Percentiles rank a stretch among this genome's conserved stretches.
phyloP scores from a whole-genome alignment of 31 red algal genomes.

The Endocladia muricata region DNA sequence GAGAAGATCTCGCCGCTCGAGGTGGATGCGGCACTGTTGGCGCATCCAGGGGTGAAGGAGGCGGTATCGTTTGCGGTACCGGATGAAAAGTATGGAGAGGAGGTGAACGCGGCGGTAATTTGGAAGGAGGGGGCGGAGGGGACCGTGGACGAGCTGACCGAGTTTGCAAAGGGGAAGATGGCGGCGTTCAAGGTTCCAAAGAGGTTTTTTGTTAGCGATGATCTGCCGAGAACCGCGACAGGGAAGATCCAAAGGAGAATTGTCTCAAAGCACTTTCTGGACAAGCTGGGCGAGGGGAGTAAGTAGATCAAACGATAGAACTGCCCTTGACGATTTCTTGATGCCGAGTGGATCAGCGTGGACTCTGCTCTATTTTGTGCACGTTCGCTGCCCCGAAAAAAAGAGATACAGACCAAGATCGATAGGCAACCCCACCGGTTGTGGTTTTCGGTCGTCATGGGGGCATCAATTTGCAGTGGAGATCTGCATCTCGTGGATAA shows the following conservation, averaged over 20 bases:
- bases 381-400: no score
- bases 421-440: no score
- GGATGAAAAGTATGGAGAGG: slow-evolving; percentile 92
- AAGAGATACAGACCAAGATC: no score
- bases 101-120: slow-evolving; percentile 90
- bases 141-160: slow-evolving; percentile 44
- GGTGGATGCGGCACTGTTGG: slow-evolving; percentile 72
- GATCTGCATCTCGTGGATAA: no score
- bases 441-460: no score
- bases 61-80: slow-evolving; percentile 90
- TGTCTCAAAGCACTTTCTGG: slow-evolving; percentile 78
- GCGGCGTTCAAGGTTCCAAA: slow-evolving; percentile 92
- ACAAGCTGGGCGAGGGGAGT: no score
- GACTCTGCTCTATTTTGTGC: no score
- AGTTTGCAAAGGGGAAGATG: slow-evolving; percentile 63
- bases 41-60: slow-evolving; percentile 70
- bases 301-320: no score
- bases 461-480: no score
- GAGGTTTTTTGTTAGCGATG: slow-evolving; percentile 70
- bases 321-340: no score
- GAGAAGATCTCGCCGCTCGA: slow-evolving; percentile 97
- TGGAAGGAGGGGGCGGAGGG: slow-evolving; percentile 40
- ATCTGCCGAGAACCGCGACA: slow-evolving; percentile 80
- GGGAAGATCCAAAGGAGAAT: slow-evolving; percentile 90
- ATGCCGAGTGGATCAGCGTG: no score